phyloP scores from a whole-genome alignment of 306 rosid species.

The Begonia fuchsioides region DNA sequence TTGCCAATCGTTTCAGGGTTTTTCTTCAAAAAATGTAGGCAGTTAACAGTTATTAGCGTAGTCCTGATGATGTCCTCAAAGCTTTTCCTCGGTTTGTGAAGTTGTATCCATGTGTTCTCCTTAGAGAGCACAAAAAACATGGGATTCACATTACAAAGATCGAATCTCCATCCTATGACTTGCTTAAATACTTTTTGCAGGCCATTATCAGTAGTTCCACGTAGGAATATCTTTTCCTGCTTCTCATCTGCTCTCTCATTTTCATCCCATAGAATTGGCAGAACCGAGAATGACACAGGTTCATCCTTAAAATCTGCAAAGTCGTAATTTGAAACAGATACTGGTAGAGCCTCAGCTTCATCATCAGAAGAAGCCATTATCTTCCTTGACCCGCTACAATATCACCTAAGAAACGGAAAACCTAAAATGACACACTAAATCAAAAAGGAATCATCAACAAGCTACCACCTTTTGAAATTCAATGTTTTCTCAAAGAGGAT shows the following conservation, averaged over 20 bases:
- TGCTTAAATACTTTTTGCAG: slow-evolving; percentile 46
- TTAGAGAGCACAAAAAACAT: slow-evolving; percentile 59
- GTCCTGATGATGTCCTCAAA: slow-evolving; percentile 51
- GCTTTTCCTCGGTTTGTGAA: slow-evolving; percentile 70
- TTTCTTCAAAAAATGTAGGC: slow-evolving; percentile 36
- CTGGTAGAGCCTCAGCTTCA: slow-evolving; percentile 37
- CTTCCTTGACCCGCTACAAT: slow-evolving; percentile 1
- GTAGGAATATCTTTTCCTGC: slow-evolving; percentile 28
- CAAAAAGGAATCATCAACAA: too few species aligned
- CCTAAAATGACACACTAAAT: too few species aligned
- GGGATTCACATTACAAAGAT: slow-evolving; percentile 37
- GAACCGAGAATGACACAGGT: slow-evolving; percentile 44
- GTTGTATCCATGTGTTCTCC: slow-evolving; percentile 48
- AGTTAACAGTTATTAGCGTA: slow-evolving; percentile 43
- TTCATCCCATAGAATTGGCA: slow-evolving; percentile 64
- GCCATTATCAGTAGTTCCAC: slow-evolving; percentile 48
- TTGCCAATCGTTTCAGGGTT: slow-evolving; percentile 46
- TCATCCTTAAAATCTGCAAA: slow-evolving; percentile 32
- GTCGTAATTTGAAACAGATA: slow-evolving; percentile 46
- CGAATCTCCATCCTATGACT: slow-evolving; percentile 71
- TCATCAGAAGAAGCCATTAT: slow-evolving; percentile 73
- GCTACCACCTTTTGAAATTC: too few species aligned
- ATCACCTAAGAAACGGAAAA: too few species aligned
- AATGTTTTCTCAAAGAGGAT: too few species aligned
- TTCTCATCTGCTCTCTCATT: slow-evolving; percentile 19